Evolutionary conservation across 768 basidiomycete species (phyloP).

Genomic region (Amanita exitialis): DNA sequence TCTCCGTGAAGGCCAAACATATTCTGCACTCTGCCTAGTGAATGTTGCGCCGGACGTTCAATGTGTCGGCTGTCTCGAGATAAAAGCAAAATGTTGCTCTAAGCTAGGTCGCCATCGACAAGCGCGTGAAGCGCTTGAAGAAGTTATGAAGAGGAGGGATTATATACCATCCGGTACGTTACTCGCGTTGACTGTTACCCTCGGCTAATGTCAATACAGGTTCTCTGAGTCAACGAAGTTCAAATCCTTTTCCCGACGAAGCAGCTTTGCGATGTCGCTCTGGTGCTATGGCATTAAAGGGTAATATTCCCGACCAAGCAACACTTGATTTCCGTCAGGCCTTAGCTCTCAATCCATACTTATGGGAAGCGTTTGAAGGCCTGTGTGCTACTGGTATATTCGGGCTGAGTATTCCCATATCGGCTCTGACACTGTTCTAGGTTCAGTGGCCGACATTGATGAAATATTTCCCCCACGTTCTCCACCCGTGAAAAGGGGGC

Average conservation of each 20-base stretch:
- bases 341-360: conserved; percentile 60
- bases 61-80: conserved; percentile 69
- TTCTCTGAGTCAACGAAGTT: conserved; percentile 28
- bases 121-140: conserved; percentile 63
- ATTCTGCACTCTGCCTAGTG: conserved; percentile 67
- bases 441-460: conserved; percentile 62
- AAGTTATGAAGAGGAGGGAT: conserved; percentile 40
- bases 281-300: conserved; percentile 68
- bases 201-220: conserved; percentile 36
- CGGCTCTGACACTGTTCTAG: conserved; percentile 25
- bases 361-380: conserved; percentile 93
- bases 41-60: conserved; percentile 47
- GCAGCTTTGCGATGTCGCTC: conserved; percentile 69
- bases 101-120: conserved; percentile 66
- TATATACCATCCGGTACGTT: conserved; percentile 51
- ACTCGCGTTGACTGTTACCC: conserved; percentile 3
- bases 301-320: conserved; percentile 72
- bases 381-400: conserved; percentile 66
- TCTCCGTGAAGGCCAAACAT: conserved; percentile 57
- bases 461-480: conserved; percentile 60
- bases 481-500: conserved; percentile 40
- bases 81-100: conserved; percentile 71
- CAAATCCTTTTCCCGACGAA: conserved; percentile 58
- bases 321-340: conserved; percentile 60
- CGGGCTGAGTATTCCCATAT: conserved; percentile 6